Evolutionary conservation across 2,329 filamentous ascomycete species (phyloP).

Genomic region (Paraconiothyrium sp.): DNA sequence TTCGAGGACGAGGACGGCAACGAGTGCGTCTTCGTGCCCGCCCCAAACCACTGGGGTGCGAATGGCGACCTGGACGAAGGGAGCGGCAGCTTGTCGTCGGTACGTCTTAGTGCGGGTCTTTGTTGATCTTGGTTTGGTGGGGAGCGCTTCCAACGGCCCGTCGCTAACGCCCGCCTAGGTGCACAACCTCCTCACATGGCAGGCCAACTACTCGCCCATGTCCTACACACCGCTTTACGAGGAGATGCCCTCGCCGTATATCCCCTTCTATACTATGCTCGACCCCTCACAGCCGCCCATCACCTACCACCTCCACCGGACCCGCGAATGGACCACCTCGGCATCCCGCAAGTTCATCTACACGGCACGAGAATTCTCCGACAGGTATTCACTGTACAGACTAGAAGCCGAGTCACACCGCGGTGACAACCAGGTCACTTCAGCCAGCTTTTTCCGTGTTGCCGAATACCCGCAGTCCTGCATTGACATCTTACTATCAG

Average conservation of each 20-base stretch:
- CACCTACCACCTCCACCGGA: slow-evolving; percentile 50
- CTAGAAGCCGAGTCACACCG: slow-evolving; percentile 44
- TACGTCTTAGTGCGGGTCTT: slow-evolving; percentile 27
- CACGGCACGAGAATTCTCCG: slow-evolving; percentile 47
- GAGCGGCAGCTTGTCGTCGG: slow-evolving; percentile 48
- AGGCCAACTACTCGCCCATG: slow-evolving; percentile 45
- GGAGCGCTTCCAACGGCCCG: neutral
- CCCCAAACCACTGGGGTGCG: slow-evolving; percentile 50
- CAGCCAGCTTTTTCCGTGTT: slow-evolving; percentile 48
- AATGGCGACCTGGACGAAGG: slow-evolving; percentile 50
- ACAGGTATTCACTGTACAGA: slow-evolving; percentile 49
- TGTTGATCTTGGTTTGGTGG: slow-evolving; percentile 12
- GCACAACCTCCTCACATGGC: slow-evolving; percentile 49
- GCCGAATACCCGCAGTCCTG: slow-evolving; percentile 46
- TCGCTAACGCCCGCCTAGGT: slow-evolving; percentile 30
- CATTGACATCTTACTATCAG: slow-evolving; percentile 46
- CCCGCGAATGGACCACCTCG: slow-evolving; percentile 48
- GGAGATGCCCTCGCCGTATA: slow-evolving; percentile 44
- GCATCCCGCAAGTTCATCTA: slow-evolving; percentile 49
- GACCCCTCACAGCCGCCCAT: slow-evolving; percentile 43
- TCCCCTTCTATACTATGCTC: slow-evolving; percentile 46
- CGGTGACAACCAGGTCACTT: slow-evolving; percentile 44
- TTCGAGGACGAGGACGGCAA: slow-evolving; percentile 47
- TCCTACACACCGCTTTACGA: slow-evolving; percentile 45
- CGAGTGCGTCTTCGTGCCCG: slow-evolving; percentile 48